Conservation (phyloP, 2,329 filamentous ascomycete genomes). For the Aspergillus spinulosporus region DNA sequence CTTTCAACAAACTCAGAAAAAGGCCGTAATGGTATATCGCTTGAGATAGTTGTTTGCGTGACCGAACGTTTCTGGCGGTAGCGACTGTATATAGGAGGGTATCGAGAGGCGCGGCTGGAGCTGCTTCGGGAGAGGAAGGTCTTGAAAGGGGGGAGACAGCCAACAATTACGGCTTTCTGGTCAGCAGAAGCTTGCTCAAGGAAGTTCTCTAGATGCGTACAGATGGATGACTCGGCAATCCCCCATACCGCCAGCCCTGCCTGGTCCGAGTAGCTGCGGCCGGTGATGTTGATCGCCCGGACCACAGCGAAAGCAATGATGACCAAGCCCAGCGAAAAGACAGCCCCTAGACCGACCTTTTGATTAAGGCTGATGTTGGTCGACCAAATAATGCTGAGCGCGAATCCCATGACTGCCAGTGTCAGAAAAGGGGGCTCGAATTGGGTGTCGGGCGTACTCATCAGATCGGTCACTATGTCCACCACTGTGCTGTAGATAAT, state of each 20-base stretch:
- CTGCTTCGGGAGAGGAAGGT: conserved; percentile 16
- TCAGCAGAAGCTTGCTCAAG: background rate
- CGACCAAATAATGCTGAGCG: conserved; percentile 30
- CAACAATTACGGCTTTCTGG: conserved; percentile 19
- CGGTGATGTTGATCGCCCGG: conserved; percentile 30
- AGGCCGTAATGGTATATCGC: conserved; percentile 3
- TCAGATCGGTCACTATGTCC: conserved; percentile 27
- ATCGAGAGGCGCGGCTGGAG: conserved; percentile 1
- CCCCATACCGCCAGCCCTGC: conserved; percentile 23
- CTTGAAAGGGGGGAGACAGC: conserved; percentile 23
- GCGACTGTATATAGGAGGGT: background rate
- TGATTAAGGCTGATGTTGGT: conserved; percentile 29
- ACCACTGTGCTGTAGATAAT: conserved; percentile 25
- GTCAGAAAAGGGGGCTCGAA: background rate
- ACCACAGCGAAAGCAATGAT: conserved; percentile 29
- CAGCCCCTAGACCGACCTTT: conserved; percentile 28
- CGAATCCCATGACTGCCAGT: conserved; percentile 32
- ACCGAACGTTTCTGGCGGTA: conserved; percentile 9
- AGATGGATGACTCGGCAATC: conserved; percentile 24
- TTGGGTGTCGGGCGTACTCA: conserved; percentile 20
- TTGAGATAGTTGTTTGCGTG: conserved; percentile 6
- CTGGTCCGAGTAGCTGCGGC: conserved; percentile 23
- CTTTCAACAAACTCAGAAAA: background rate
- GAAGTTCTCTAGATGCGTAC: conserved; percentile 1
- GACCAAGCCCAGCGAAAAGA: conserved; percentile 32